phyloP scores from a whole-genome alignment of 179 eudicot genomes.

The Beta macrorhiza region DNA sequence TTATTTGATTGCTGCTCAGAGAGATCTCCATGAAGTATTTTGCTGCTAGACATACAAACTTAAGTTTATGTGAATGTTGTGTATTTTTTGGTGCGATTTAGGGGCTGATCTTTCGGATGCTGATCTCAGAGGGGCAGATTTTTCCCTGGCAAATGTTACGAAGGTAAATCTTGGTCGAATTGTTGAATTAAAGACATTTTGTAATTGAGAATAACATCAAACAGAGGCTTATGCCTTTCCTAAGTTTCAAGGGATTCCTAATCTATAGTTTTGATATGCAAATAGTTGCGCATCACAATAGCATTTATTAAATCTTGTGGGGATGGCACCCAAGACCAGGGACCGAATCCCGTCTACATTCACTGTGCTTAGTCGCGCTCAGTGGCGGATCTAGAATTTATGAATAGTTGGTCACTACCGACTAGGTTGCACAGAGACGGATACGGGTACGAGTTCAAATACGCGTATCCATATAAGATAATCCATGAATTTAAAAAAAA shows the following conservation, averaged over 20 bases:
- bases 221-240: not conserved
- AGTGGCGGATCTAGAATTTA: no score
- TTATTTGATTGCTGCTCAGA: not conserved
- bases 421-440: no score
- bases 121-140: constrained; percentile 92
- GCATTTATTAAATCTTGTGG: no score
- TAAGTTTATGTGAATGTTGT: not conserved
- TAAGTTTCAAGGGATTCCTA: not conserved
- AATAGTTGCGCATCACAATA: no score
- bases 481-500: no score
- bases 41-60: not conserved
- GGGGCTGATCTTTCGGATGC: constrained; percentile 97
- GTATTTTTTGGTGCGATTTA: constrained; percentile 24
- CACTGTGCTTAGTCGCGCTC: no score
- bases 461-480: no score
- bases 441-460: no score
- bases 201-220: not conserved
- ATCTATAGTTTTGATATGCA: no score
- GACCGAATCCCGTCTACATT: no score
- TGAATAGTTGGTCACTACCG: no score
- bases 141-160: constrained; percentile 77
- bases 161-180: constrained; percentile 44
- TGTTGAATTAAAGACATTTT: not conserved
- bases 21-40: not conserved
- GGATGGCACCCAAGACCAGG: no score